Percentiles rank a stretch among this genome's conserved stretches.
These are phyloP conservation scores for Gossypium trilobum DNA, from an alignment of 441 rosid species.

Conservation along the genomic window DNA sequence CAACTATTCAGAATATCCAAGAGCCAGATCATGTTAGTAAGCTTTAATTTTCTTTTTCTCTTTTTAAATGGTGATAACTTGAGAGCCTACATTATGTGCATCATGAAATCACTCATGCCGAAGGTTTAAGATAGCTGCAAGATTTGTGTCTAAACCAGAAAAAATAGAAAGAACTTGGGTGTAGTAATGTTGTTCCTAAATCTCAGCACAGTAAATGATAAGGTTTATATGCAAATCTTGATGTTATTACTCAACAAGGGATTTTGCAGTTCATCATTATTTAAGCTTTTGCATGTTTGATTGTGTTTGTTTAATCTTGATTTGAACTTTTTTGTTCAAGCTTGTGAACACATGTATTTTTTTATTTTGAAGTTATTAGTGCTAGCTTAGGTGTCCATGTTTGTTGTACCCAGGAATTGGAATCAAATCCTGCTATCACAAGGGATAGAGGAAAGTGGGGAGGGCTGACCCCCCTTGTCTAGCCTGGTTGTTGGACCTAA, in stretches of 20 bases:
- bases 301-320: background rate
- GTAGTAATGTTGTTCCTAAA: background rate
- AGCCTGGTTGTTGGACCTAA: background rate
- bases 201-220: background rate
- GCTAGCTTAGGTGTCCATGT: background rate
- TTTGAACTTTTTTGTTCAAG: background rate
- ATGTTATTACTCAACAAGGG: background rate
- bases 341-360: background rate
- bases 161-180: background rate
- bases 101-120: background rate
- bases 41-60: background rate
- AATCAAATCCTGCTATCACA: background rate
- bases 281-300: background rate
- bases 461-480: background rate
- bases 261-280: background rate
- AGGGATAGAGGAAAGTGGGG: background rate
- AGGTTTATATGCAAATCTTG: background rate
- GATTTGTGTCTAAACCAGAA: background rate
- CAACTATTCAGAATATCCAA: constrained; percentile 24
- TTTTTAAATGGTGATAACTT: background rate
- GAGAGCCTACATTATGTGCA: background rate
- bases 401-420: background rate
- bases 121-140: background rate
- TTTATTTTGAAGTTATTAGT: background rate
- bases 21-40: constrained; percentile 33